Base-by-base conservation (phyloP, 805 yeast species). In the Metschnikowia peoriensis region DNA sequence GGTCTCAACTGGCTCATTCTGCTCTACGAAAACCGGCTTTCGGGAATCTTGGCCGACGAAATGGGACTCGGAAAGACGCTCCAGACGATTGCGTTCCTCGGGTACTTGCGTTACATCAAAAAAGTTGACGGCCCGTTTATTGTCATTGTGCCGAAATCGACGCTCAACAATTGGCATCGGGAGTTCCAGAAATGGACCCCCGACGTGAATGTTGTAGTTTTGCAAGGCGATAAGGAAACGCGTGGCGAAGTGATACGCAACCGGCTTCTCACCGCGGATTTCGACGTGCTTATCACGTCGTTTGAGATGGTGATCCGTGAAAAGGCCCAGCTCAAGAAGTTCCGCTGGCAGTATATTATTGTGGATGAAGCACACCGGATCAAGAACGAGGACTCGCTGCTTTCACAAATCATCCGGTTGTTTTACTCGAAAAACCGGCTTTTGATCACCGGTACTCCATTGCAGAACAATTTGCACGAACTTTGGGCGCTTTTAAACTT, bases 31-130 rank as follows among this genome's bases (percentile, higher is more conserved):
- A 90, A 93, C 68, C 81, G 87, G 61, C 78, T 93, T 42, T 87
- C 96, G 9, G 99, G 99, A 17, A 94, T 93, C 44, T 73, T 93
- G 46, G 99, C 99, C 11, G 99, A 93, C 71, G 99, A 93, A 68
- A 93, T 94, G 99, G 99, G 99, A 2, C 77, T 93, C 40, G 99
- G 99, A 51, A 93, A 93, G 69, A 93, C 99, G 6, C 74, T 94
- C 51, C 99, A 93, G 70, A 93, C 98, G 0, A 90, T 93, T 44
- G 83, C 98, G 1, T 94, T 93, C 62, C 72, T 93, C 46, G 98
- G 97, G 0, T 90, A 88, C 66, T 70, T 94, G 54, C 80, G 97
- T 57, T 90, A 89, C 65, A 75, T 85, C 50, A 84, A 84, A 61
- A 80, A 83, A 29, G 80, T 92, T 14, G 87, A 86, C 55, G 99